Conservation (phyloP, 2,329 filamentous ascomycete species). For the Diaporthe sp. region DNA sequence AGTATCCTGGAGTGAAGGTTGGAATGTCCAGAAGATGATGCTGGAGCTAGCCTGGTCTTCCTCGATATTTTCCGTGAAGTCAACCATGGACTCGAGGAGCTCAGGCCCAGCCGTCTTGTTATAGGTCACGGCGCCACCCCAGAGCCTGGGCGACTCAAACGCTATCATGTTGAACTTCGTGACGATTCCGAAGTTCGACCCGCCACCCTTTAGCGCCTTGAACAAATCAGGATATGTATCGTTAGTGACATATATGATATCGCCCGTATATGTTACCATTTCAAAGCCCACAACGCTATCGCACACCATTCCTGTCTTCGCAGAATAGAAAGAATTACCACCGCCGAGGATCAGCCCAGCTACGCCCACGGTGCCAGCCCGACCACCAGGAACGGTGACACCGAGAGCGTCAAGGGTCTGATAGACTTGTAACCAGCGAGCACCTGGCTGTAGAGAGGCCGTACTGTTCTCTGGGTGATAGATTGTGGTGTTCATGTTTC, state of each 20-base stretch:
- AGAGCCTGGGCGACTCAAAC: neutral
- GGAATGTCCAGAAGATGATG: slow-evolving; percentile 4
- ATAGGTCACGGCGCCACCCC: slow-evolving; percentile 2
- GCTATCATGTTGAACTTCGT: slow-evolving; percentile 8
- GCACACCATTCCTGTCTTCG: neutral
- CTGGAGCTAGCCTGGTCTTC: slow-evolving; percentile 20
- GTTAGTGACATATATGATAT: neutral
- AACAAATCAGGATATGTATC: slow-evolving; percentile 10
- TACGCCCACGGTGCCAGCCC: slow-evolving; percentile 22
- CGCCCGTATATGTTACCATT: neutral
- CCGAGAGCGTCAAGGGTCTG: slow-evolving; percentile 9
- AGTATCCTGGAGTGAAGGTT: neutral
- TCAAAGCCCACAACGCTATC: slow-evolving; percentile 3
- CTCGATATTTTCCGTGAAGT: neutral
- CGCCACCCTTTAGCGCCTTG: slow-evolving; percentile 17
- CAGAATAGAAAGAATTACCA: slow-evolving; percentile 24
- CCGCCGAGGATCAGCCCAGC: slow-evolving; percentile 19
- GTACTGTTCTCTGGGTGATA: neutral
- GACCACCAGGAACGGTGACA: slow-evolving; percentile 21
- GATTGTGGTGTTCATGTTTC: slow-evolving; percentile 12
- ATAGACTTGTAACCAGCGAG: slow-evolving; percentile 22
- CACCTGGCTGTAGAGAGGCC: slow-evolving; percentile 14
- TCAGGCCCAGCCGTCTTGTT: neutral
- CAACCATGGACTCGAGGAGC: neutral
- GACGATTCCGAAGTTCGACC: slow-evolving; percentile 25